Evolutionary conservation across 306 rosid genomes (phyloP).

Genomic region (Vicia sativa): DNA sequence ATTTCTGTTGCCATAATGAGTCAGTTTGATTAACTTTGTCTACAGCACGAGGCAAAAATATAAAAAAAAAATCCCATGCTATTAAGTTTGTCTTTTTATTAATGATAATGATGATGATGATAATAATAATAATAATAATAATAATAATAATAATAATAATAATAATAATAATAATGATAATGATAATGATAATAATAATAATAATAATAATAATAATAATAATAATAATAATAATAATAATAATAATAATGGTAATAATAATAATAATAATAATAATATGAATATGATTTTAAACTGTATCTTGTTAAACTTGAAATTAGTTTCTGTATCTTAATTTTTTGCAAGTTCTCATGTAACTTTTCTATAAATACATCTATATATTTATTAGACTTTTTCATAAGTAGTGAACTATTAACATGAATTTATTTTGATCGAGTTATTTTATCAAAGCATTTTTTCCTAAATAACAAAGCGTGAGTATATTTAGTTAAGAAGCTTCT

Average conservation of each 20-base stretch:
- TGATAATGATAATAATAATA: too few relatives aligned
- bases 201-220: too few relatives aligned
- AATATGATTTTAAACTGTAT: background rate
- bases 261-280: too few relatives aligned
- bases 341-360: background rate
- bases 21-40: background rate
- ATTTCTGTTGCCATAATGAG: constrained; percentile 23
- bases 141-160: too few relatives aligned
- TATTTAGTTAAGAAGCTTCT: background rate
- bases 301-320: background rate
- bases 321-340: constrained; percentile 8
- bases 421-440: background rate
- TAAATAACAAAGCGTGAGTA: background rate
- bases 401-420: background rate
- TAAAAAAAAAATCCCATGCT: background rate
- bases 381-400: too few relatives aligned
- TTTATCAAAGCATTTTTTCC: background rate
- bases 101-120: too few relatives aligned
- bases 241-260: too few relatives aligned
- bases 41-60: background rate
- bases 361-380: background rate
- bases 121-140: too few relatives aligned
- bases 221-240: too few relatives aligned
- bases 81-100: background rate
- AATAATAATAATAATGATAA: too few relatives aligned